These are phyloP conservation scores for Narthecium ossifragum DNA, from an alignment of 106 monocot genomes.

Conservation along the genomic window DNA sequence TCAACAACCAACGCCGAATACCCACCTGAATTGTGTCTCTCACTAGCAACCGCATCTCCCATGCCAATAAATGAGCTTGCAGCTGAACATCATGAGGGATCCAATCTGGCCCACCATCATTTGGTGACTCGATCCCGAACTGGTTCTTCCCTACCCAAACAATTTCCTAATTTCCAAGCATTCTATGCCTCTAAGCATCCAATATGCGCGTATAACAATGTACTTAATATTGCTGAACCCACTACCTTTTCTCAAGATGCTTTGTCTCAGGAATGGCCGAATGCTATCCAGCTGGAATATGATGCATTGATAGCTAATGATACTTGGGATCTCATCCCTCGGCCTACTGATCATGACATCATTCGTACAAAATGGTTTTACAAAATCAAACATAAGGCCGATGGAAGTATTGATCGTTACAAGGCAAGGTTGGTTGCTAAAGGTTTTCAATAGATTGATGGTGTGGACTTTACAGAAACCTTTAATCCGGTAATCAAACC, in stretches of 20 bases:
- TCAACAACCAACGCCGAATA: too few relatives aligned
- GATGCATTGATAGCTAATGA: not conserved
- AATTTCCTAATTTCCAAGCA: not conserved
- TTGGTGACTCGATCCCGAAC: not conserved
- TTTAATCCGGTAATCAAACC: not conserved
- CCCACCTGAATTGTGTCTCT: too few relatives aligned
- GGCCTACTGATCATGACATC: not conserved
- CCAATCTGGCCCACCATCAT: not conserved
- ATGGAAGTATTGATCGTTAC: not conserved
- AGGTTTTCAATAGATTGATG: not conserved
- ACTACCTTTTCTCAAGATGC: not conserved
- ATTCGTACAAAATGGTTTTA: not conserved
- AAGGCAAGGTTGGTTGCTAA: constrained; percentile 8
- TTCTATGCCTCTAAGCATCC: not conserved
- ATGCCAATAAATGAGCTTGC: too few relatives aligned
- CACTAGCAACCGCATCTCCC: too few relatives aligned
- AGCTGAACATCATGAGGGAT: too few relatives aligned
- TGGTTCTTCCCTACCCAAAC: not conserved
- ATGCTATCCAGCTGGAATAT: not conserved
- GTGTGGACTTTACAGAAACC: not conserved
- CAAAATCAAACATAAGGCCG: not conserved
- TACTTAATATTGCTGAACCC: not conserved
- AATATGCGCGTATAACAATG: not conserved
- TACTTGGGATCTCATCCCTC: not conserved
- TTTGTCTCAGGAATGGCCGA: not conserved